A percentile compares a stretch with the other conserved stretches of the same genome.
Evolutionary conservation across 2,329 filamentous ascomycete genomes (phyloP).

Genomic region (Ophiocordyceps sinensis): DNA sequence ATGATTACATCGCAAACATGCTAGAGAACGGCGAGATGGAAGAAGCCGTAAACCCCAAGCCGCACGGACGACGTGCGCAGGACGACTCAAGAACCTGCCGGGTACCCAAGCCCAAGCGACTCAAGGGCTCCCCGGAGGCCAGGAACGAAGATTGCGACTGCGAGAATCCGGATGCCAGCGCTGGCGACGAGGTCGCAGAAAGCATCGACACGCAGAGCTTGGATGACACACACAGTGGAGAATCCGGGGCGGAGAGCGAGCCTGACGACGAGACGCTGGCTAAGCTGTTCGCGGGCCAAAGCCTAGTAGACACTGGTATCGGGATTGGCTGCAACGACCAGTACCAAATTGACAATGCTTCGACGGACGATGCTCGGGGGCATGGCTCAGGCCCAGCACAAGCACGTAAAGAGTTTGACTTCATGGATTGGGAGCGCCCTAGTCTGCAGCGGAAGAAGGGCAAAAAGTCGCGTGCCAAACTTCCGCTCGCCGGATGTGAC

Average conservation of each 20-base stretch:
- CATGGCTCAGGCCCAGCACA: background rate
- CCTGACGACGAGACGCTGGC: background rate
- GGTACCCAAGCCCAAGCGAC: background rate
- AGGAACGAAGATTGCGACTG: too few relatives aligned
- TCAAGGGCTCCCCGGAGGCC: too few relatives aligned
- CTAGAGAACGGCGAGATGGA: conserved; percentile 38
- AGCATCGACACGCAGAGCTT: background rate
- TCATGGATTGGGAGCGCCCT: conserved; percentile 69
- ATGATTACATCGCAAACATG: conserved; percentile 61
- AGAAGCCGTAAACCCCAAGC: conserved; percentile 26
- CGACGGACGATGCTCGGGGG: background rate
- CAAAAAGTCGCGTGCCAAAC: conserved; percentile 45
- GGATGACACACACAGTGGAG: background rate
- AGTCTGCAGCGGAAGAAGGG: conserved; percentile 47
- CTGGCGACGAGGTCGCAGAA: too few relatives aligned
- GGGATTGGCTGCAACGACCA: too few relatives aligned
- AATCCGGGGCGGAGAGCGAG: background rate
- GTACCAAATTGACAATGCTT: background rate
- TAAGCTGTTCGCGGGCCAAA: background rate
- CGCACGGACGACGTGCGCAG: conserved; percentile 11
- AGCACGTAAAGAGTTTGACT: conserved; percentile 56
- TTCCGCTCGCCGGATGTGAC: conserved; percentile 41
- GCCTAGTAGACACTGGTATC: too few relatives aligned
- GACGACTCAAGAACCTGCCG: background rate
- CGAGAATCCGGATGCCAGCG: too few relatives aligned